Percentiles rank a stretch among this genome's conserved stretches.
Evolutionary conservation across 257 asterid species (phyloP).

Genomic region (Eucommia ulmoides): DNA sequence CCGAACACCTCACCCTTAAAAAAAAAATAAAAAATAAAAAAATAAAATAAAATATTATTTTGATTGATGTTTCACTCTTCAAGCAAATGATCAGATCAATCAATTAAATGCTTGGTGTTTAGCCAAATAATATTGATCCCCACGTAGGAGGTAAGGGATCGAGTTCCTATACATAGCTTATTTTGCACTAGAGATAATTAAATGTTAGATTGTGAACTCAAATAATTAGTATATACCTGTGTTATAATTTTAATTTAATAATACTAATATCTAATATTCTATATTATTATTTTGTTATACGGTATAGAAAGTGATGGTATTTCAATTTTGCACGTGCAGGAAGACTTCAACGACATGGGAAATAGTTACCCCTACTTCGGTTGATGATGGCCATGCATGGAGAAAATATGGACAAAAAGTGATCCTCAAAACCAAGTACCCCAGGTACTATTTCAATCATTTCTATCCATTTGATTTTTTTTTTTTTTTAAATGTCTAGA

Average conservation of each 20-base stretch:
- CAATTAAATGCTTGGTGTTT: too few relatives aligned
- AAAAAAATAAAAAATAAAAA: too few relatives aligned
- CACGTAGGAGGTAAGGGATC: too few relatives aligned
- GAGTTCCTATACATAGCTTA: background rate
- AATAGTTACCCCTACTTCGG: conserved; percentile 16
- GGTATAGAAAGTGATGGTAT: background rate
- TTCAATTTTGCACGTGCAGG: conserved; percentile 22
- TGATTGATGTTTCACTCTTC: too few relatives aligned
- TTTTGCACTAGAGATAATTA: background rate
- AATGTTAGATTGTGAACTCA: background rate
- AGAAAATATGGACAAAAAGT: conserved; percentile 72
- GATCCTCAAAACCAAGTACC: conserved; percentile 36
- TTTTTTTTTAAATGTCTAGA: background rate
- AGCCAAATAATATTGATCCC: too few relatives aligned
- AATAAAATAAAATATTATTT: too few relatives aligned
- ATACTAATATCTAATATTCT: too few relatives aligned
- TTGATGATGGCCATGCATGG: conserved; percentile 65
- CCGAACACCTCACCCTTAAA: too few relatives aligned
- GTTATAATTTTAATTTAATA: too few relatives aligned
- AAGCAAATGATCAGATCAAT: too few relatives aligned
- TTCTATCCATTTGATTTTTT: background rate
- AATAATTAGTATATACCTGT: background rate
- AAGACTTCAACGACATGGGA: conserved; percentile 24
- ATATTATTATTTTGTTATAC: too few relatives aligned
- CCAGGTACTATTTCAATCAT: conserved; percentile 27